Evolutionary conservation across 2,329 filamentous ascomycete genomes (phyloP), one percentile per base, ranked within the genome.

Genomic region (Cladosporium austrohemisphaericum): DNA sequence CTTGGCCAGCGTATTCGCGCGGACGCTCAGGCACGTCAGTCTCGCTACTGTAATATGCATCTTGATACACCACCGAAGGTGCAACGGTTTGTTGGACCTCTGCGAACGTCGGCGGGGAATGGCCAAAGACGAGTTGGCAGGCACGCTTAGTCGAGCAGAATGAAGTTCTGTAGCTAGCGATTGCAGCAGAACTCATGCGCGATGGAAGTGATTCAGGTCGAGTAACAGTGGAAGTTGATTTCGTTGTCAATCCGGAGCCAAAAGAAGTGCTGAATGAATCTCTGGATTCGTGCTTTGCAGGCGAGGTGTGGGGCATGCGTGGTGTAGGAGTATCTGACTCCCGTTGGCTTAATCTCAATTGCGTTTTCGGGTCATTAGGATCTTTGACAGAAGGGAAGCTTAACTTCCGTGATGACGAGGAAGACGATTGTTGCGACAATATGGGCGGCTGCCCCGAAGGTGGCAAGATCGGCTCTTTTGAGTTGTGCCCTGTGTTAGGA

Each of bases 1-100:
- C 87, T 57, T 83, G 83, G 3, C 92, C 92, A 5, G 87, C 92
- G 69, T 95, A 97, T 67, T 95, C 89, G 46, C 88, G 78, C 25
- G 77, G 69, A 46, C 85, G 79, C 31, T 84, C 77, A 10, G 91
- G 90, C 0, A 96, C 86, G 67, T 97, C 93, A 43, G 76, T 77
- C 53, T 94, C 88, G 22, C 87, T 77, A 58, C 90, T 87, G 64
- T 95, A 97, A 61, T 85, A 91, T 0, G 91, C 84, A 62, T 90
- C 84, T 65, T 90, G 87, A 55, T 95, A 94, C 41, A 96, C 78
- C 11, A 86, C 77, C 51, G 84, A 75, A 0, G 86, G 85, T 7
- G 75, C 67, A 65, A 89, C 76, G 1, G 81, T 85, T 1, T 71
- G 70, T 2, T 71, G 62, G 1, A 89, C 57, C 74, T 76, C 36